Evolutionary conservation across 306 rosid genomes (phyloP).

Genomic region (Cyclanthera cordifolia): DNA sequence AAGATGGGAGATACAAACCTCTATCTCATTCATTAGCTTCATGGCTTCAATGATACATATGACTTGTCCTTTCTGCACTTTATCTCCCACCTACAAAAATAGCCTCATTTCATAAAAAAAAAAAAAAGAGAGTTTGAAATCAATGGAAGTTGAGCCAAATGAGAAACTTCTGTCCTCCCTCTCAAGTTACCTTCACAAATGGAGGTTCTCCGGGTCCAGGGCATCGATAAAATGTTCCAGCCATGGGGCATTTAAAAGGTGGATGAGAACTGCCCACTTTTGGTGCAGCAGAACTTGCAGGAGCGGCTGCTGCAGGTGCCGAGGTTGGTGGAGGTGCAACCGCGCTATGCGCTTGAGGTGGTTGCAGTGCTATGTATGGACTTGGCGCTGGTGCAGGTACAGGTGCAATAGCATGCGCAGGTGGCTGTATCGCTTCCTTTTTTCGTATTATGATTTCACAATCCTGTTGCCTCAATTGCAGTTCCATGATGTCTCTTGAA

Average conservation of each 20-base stretch:
- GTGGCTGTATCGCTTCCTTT: conserved; percentile 64
- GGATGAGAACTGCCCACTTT: conserved; percentile 58
- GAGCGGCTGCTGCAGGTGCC: conserved; percentile 19
- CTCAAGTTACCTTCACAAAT: conserved; percentile 56
- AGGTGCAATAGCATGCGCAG: conserved; percentile 10
- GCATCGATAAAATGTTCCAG: conserved; percentile 79
- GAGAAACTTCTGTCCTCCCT: not conserved
- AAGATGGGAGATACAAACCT: conserved; percentile 29
- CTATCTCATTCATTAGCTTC: conserved; percentile 96
- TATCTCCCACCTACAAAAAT: conserved; percentile 61
- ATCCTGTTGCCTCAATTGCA: conserved; percentile 62
- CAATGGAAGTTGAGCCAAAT: not conserved
- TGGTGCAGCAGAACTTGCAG: conserved; percentile 18
- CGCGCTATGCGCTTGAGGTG: conserved; percentile 28
- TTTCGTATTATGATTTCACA: conserved; percentile 61
- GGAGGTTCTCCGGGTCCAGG: conserved; percentile 79
- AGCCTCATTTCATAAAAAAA: not conserved
- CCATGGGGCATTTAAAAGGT: conserved; percentile 73
- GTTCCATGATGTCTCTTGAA: conserved; percentile 82
- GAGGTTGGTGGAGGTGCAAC: conserved; percentile 11
- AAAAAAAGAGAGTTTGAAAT: not conserved
- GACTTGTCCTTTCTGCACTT: conserved; percentile 83
- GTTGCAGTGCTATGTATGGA: conserved; percentile 16
- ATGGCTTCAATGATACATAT: conserved; percentile 89
- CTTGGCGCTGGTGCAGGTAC: not conserved